These are phyloP conservation scores for Francoa sonchifolia DNA, from an alignment of 441 rosid genomes.

Conservation along the genomic window DNA sequence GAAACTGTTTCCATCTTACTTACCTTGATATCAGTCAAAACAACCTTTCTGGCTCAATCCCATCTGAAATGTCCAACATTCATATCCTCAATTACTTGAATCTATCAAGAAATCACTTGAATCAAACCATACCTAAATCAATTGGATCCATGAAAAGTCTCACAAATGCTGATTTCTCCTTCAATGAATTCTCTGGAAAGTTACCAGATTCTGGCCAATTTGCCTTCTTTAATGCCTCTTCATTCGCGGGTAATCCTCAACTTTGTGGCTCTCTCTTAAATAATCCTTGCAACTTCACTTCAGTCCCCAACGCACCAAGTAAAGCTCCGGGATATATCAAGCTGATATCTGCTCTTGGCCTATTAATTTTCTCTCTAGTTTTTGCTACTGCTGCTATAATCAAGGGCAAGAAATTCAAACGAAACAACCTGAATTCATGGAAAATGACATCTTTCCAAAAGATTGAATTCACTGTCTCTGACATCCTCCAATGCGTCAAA, in stretches of 20 bases:
- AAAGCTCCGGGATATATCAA: constrained; percentile 21
- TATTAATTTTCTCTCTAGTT: constrained; percentile 28
- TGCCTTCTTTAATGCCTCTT: constrained; percentile 29
- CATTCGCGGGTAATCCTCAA: constrained; percentile 44
- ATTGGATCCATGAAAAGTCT: constrained; percentile 37
- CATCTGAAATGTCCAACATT: constrained; percentile 25
- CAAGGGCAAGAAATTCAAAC: constrained; percentile 33
- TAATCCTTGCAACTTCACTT: constrained; percentile 33
- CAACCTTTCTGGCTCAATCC: constrained; percentile 37
- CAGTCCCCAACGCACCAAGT: constrained; percentile 12
- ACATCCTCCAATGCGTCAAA: constrained; percentile 38
- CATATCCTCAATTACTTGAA: constrained; percentile 38
- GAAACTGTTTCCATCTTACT: constrained; percentile 31
- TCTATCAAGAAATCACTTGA: constrained; percentile 35
- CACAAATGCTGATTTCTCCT: constrained; percentile 36
- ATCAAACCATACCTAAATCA: constrained; percentile 23
- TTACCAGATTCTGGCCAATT: constrained; percentile 41
- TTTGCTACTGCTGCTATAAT: constrained; percentile 32
- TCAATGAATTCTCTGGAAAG: constrained; percentile 38
- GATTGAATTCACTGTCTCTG: constrained; percentile 27
- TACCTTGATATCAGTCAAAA: constrained; percentile 40
- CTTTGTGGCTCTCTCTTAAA: constrained; percentile 34
- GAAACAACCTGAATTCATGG: constrained; percentile 23
- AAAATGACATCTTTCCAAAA: constrained; percentile 45
- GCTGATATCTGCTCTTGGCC: constrained; percentile 33